Conservation (phyloP, 306 rosid genomes). For the Citrullus colocynthis region DNA sequence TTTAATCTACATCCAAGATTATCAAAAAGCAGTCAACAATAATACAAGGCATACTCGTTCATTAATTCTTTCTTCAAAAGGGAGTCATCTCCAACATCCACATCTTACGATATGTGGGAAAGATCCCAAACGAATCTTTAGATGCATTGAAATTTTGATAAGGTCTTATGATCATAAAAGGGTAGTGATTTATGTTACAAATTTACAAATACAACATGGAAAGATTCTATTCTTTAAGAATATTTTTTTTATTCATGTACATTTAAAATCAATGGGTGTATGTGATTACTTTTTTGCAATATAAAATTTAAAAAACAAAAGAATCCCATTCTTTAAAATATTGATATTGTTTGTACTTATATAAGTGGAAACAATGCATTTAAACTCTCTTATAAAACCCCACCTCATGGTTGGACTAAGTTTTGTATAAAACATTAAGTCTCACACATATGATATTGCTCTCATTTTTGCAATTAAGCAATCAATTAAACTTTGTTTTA, state of each 20-base stretch:
- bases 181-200: neutral
- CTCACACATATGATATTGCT: too few relatives aligned
- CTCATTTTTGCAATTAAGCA: too few relatives aligned
- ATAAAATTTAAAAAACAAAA: neutral
- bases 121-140: neutral
- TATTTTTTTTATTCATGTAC: neutral
- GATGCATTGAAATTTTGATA: neutral
- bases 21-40: too few relatives aligned
- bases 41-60: too few relatives aligned
- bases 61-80: neutral
- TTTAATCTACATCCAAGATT: too few relatives aligned
- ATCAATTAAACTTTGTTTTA: too few relatives aligned
- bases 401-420: neutral
- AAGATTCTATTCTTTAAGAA: neutral
- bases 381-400: neutral
- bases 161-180: neutral
- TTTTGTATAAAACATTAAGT: neutral
- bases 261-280: neutral
- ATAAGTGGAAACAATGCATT: neutral
- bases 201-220: neutral
- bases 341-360: neutral
- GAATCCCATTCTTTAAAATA: neutral
- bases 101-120: neutral
- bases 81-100: neutral
- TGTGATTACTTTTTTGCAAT: neutral